Evolutionary conservation across 2,329 filamentous ascomycete species (phyloP).

Genomic region (Penicillium palitans): DNA sequence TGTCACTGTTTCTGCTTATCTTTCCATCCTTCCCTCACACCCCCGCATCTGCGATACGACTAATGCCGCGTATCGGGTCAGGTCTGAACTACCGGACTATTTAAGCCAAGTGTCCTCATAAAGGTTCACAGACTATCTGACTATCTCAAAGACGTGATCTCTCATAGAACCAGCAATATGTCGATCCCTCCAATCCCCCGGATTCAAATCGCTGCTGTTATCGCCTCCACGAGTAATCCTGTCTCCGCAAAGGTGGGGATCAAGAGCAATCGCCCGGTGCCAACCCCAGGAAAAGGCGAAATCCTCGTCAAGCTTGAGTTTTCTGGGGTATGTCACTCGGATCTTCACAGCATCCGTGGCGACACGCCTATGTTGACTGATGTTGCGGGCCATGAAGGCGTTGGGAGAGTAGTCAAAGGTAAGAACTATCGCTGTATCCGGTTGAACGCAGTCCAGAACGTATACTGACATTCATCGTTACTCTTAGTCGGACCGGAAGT

Average conservation of each 20-base stretch:
- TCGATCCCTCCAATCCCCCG: slow-evolving; percentile 25
- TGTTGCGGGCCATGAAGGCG: slow-evolving; percentile 51
- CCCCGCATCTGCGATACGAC: slow-evolving; percentile 8
- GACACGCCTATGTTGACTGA: slow-evolving; percentile 47
- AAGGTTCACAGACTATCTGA: neutral
- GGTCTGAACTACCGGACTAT: neutral
- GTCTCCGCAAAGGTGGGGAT: slow-evolving; percentile 27
- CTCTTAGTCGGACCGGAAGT: slow-evolving; percentile 30
- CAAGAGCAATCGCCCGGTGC: slow-evolving; percentile 32
- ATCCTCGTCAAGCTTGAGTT: slow-evolving; percentile 51
- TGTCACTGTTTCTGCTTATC: slow-evolving; percentile 6
- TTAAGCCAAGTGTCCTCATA: neutral
- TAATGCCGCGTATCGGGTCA: neutral
- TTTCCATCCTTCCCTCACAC: neutral
- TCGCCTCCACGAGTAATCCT: slow-evolving; percentile 26
- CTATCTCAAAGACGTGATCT: neutral
- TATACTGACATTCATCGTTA: neutral
- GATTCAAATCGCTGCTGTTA: slow-evolving; percentile 35
- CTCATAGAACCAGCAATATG: slow-evolving; percentile 10
- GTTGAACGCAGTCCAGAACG: neutral
- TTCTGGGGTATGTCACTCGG: slow-evolving; percentile 51
- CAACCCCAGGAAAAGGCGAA: slow-evolving; percentile 41
- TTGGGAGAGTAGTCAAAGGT: slow-evolving; percentile 45
- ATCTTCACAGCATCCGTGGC: slow-evolving; percentile 48
- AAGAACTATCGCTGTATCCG: neutral